Evolutionary conservation across 352 stramenopile genomes (phyloP), one percentile per base, ranked within the genome.

Genomic region (Phytophthora niederhauseri): DNA sequence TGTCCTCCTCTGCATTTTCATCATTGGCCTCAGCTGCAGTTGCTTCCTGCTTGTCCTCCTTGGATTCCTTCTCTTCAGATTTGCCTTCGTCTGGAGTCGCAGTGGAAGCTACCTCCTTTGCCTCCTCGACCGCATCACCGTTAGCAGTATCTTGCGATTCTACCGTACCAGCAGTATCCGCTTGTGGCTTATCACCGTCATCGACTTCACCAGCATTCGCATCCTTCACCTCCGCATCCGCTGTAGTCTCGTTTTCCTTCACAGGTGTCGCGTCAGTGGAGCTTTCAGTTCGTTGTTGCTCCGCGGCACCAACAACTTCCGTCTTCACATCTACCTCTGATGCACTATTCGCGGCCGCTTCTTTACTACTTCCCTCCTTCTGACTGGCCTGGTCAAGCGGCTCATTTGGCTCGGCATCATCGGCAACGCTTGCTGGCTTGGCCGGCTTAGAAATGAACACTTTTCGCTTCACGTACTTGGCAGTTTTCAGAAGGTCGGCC

Each of bases 401-500:
- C 6, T 76, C 19, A 7, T 64, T 54, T 12, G 57, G 6, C 15
- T 46, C 34, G 2, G 24, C 50, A 57, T 68, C n/a, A 2, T 57
- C 49, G 26, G 12, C 31, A 15, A n/a, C n/a, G 15, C 5, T 24
- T n/a, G 45, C 45, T 28, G 49, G 45, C 8, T 66, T 43, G 43
- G 24, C 15, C 31, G 63, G 52, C 15, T 68, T 73, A 5, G 60
- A 68, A 24, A 80, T n/a, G n/a, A 46, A 45, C 4, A 90, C 63
- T 70, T 80, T 87, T 38, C 79, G 63, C 68, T 82, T 87, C 11
- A 90, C 73, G 28, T 90, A 90, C 57, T 82, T 86, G 9, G 70
- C 66, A 48, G 75, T 64, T 59, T 69, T 68, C 28, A 77, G 11
- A 26, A 65, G 14, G 24, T 26, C 45, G n/a, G 61, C 11, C 45